Base-by-base conservation (phyloP, 148 eudicot species). In the Limonium bicolor region DNA sequence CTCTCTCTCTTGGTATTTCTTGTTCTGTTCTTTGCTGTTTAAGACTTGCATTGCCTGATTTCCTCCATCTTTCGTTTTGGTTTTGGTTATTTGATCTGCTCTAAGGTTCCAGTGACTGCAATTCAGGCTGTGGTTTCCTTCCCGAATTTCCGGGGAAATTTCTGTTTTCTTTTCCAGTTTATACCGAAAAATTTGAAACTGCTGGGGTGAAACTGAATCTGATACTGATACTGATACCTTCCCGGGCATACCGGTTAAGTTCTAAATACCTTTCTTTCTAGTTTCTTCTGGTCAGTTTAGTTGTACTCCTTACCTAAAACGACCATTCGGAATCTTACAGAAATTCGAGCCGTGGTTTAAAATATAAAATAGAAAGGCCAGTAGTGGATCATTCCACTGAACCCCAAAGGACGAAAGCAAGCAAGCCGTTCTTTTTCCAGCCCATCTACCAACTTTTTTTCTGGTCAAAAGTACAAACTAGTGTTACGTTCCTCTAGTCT, bases 191-290 rank as follows among this genome's bases (percentile, higher is more conserved):
- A 7, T 29, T 29, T 3, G 7, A 7, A 7, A 7, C 12, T 2
- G 4, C 33, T n/a, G 3, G 3, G 7, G 33, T 7, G 12, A 7
- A 29, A 3, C 33, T n/a, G 48, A 43, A 43, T 43, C 48, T 13
- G 48, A 43, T 43, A 43, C n/a, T n/a, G n/a, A n/a, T n/a, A n/a
- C 48, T n/a, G n/a, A n/a, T 29, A 29, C 33, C 48, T 13, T 5
- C 27, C 14, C 29, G 30, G 27, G 16, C 48, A 31, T 43, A 14
- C 15, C 14, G 29, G 48, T 23, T 13, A 23, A 43, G 48, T 35
- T 24, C 16, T 25, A 25, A 31, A 43, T n/a, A 10, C 48, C 29
- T 43, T 25, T 25, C 26, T 7, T 43, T 20, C 27, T 43, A n/a
- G 48, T 43, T 13, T 43, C 14, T 43, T 43, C 48, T 25, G 17